Base-by-base conservation (phyloP, 78 protist genomes). In the Bigelowiella natans region DNA sequence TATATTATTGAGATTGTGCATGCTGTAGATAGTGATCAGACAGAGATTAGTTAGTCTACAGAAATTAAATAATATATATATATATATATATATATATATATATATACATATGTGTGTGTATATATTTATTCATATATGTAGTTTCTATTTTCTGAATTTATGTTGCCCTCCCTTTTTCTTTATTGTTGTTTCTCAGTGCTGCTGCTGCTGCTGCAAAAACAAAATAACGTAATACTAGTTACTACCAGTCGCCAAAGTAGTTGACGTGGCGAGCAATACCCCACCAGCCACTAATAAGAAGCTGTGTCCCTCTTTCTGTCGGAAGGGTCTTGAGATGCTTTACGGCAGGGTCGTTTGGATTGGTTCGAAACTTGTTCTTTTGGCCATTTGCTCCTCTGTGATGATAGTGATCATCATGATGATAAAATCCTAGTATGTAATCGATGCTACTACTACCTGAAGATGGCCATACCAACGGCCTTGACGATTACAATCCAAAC, bases 281-380 rank as follows among this genome's bases (percentile, higher is more conserved):
- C 87, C 87, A 85, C 87, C 87, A 85, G 7, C 87, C 87, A 11
- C 87, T 51, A 51, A 51, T 51, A 51, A 51, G 73, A 51, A 51
- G 73, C 18, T 51, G 73, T 7, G 73, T 51, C 7, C 73, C 73
- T 18, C 73, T 7, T 51, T 51, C 73, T 26, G 73, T 51, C 34
- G 73, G 73, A 51, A 51, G 73, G 73, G 73, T 51, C 18, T 51
- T 51, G 73, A 51, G 73, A 18, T 51, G 73, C 7, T 7, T 26
- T 7, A 51, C 73, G 73, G 73, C 7, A 18, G 73, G 73, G 18
- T 51, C 73, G 7, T 51, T 51, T 18, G 73, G 73, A 51, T 51
- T 51, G 7, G 73, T 51, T 18, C 73, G 73, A 51, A 51, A 51
- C 18, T 51, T 51, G 18, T 51, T 51, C 18, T 51, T 51, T 18